A percentile compares a stretch with the other conserved stretches of the same genome.
Evolutionary conservation across 2,329 filamentous ascomycete species (phyloP).

Genomic region (Alternaria longipes): DNA sequence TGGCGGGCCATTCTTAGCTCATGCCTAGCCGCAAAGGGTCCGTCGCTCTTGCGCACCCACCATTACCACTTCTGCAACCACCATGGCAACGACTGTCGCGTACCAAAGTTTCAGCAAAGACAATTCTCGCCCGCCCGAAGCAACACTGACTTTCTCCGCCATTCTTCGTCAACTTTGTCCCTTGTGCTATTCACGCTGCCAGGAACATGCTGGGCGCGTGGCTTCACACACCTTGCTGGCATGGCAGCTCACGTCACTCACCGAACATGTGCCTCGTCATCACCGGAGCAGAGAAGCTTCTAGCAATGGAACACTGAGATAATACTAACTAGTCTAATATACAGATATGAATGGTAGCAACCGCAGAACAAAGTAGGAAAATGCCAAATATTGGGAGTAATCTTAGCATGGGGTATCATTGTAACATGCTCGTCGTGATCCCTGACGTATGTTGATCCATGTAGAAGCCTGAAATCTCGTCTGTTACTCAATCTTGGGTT

Average conservation of each 20-base stretch:
- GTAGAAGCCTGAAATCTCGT: slow-evolving; percentile 20
- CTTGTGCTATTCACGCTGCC: slow-evolving; percentile 4
- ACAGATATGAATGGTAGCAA: slow-evolving; percentile 11
- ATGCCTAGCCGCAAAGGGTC: slow-evolving; percentile 5
- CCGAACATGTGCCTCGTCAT: background rate
- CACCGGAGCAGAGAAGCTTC: background rate
- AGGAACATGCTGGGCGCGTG: slow-evolving; percentile 16
- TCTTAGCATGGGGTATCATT: slow-evolving; percentile 24
- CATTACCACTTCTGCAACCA: slow-evolving; percentile 7
- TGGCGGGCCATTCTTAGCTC: slow-evolving; percentile 6
- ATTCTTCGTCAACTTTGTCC: background rate
- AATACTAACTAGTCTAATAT: slow-evolving; percentile 9
- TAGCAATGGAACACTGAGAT: slow-evolving; percentile 10
- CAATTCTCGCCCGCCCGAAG: background rate
- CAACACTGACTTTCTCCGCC: background rate
- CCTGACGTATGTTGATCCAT: slow-evolving; percentile 22
- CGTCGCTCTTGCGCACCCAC: slow-evolving; percentile 8
- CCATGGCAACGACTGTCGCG: slow-evolving; percentile 1
- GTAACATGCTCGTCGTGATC: slow-evolving; percentile 23
- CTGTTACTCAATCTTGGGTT: slow-evolving; percentile 21
- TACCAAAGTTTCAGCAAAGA: background rate
- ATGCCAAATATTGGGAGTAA: slow-evolving; percentile 16
- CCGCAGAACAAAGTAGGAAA: slow-evolving; percentile 4
- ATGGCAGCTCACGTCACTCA: slow-evolving; percentile 11
- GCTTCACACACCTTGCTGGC: slow-evolving; percentile 20